Conservation (phyloP, 345 rosid genomes). For the Microcos paniculata region DNA sequence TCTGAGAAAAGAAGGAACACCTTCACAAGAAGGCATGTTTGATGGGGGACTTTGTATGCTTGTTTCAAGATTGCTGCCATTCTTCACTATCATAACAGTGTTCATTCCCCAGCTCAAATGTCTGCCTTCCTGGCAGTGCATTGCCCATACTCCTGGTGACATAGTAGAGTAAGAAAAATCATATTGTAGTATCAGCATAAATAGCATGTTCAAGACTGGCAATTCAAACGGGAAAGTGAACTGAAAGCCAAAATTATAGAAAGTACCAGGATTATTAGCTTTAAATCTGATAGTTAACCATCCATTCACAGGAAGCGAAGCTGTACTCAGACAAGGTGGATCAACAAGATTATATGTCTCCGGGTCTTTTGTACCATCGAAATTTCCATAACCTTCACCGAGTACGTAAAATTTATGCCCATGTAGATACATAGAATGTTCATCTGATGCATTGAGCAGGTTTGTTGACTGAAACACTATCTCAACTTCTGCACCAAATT, state of each 20-base stretch:
- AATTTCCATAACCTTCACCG: constrained; percentile 28
- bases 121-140: constrained; percentile 47
- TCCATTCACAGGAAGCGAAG: constrained; percentile 22
- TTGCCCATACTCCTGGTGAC: constrained; percentile 20
- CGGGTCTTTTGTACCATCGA: constrained; percentile 18
- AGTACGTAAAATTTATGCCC: constrained; percentile 35
- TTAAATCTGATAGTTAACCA: constrained; percentile 31
- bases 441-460: constrained; percentile 24
- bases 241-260: not conserved
- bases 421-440: constrained; percentile 41
- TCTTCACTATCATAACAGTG: constrained; percentile 35
- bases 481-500: constrained; percentile 26
- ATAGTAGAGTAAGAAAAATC: not conserved
- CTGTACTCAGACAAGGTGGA: constrained; percentile 26
- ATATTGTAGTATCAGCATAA: not conserved
- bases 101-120: constrained; percentile 45
- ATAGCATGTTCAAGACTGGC: not conserved
- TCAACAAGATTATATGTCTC: constrained; percentile 26
- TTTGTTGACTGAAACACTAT: constrained; percentile 31
- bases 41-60: constrained; percentile 1
- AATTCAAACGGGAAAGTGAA: not conserved
- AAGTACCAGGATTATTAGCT: constrained; percentile 30
- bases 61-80: constrained; percentile 22
- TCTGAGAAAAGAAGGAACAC: not conserved
- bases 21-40: constrained; percentile 8